These are phyloP conservation scores for Ceratobasidium sp. DNA, from an alignment of 1,284 basidiomycete species.

Conservation along the genomic window DNA sequence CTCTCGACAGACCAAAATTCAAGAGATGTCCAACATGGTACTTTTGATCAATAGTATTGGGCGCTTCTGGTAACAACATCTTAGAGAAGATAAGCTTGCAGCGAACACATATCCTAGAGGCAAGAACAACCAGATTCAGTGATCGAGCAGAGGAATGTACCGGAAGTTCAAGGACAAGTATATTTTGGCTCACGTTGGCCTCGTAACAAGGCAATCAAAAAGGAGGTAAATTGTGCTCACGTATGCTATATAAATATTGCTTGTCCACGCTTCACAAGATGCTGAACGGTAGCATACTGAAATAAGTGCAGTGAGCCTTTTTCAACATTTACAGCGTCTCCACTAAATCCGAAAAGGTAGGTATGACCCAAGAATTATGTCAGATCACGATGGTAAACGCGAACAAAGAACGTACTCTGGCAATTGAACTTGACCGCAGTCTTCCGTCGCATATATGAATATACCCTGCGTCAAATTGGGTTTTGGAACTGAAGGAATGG, in stretches of 20 bases:
- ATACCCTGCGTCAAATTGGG: conserved; percentile 80
- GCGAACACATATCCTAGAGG: too few relatives aligned
- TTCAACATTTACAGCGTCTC: conserved; percentile 68
- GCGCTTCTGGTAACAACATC: too few relatives aligned
- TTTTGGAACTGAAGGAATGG: conserved; percentile 65
- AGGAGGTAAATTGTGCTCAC: too few relatives aligned
- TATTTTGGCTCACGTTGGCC: too few relatives aligned
- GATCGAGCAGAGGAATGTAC: not conserved
- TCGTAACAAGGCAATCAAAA: too few relatives aligned
- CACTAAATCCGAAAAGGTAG: conserved; percentile 57
- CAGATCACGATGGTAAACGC: conserved; percentile 14
- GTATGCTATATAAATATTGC: conserved; percentile 70
- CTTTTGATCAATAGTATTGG: too few relatives aligned
- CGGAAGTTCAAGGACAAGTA: too few relatives aligned
- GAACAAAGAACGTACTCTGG: conserved; percentile 68
- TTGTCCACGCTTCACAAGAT: conserved; percentile 72
- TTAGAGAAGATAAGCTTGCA: too few relatives aligned
- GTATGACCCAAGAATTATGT: not conserved
- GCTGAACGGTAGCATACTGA: conserved; percentile 75
- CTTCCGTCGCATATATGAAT: conserved; percentile 77
- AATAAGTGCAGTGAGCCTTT: conserved; percentile 76
- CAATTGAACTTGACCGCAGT: conserved; percentile 74
- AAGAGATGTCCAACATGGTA: too few relatives aligned
- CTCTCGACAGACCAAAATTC: too few relatives aligned
- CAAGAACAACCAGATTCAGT: not conserved